Evolutionary conservation across 2,329 filamentous ascomycete species (phyloP).

Genomic region (Neonectria neomacrospora): DNA sequence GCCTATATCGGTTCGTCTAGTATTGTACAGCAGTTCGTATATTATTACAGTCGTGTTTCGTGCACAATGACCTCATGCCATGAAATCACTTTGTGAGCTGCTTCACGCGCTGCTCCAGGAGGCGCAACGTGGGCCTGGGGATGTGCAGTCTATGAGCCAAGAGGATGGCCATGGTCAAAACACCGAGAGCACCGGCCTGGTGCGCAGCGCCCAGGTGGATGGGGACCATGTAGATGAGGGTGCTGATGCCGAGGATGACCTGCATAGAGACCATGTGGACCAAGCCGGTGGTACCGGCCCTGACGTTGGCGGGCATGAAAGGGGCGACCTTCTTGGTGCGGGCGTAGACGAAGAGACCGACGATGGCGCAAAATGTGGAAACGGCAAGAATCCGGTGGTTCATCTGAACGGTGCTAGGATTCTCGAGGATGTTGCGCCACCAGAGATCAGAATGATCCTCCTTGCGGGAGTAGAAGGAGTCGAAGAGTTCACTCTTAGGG

Average conservation of each 20-base stretch:
- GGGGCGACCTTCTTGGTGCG: constrained; percentile 69
- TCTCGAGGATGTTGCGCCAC: constrained; percentile 99
- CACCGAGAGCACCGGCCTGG: constrained; percentile 87
- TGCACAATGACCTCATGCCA: constrained; percentile 27
- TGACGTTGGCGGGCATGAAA: constrained; percentile 71
- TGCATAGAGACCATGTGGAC: constrained; percentile 86
- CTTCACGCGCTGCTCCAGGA: constrained; percentile 66
- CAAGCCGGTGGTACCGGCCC: constrained; percentile 79
- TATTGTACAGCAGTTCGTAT: constrained; percentile 42
- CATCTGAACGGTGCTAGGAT: constrained; percentile 93
- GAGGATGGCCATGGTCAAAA: constrained; percentile 84
- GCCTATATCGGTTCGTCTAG: constrained; percentile 33
- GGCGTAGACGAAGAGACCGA: constrained; percentile 84
- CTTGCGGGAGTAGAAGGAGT: constrained; percentile 84
- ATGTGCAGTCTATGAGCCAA: constrained; percentile 82
- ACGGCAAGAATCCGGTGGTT: constrained; percentile 94
- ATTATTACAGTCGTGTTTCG: constrained; percentile 36
- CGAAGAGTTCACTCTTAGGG: constrained; percentile 84
- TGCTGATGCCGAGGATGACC: constrained; percentile 87
- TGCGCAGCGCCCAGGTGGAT: constrained; percentile 88
- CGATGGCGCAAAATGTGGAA: constrained; percentile 84
- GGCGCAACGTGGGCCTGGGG: constrained; percentile 70
- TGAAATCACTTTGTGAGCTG: constrained; percentile 39
- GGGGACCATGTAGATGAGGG: constrained; percentile 93
- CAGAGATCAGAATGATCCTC: constrained; percentile 84